Base-by-base conservation (phyloP, 108 stramenopile genomes). In the Thalassiosira profunda region DNA sequence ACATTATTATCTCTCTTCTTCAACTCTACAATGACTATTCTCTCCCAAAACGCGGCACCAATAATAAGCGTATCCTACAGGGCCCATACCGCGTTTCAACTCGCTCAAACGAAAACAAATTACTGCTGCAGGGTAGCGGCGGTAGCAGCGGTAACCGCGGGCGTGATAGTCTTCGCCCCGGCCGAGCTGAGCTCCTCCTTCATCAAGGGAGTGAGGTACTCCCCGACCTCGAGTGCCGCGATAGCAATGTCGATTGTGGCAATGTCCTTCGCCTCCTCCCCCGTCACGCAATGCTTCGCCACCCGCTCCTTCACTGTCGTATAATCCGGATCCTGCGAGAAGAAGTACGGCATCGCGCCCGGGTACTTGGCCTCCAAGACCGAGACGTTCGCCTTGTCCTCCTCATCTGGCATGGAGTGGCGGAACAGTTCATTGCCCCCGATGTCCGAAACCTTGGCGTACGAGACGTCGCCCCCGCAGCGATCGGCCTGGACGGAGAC, bases 321-420 rank as follows among this genome's bases (percentile, higher is more conserved):
- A 72, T 97, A 97, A 88, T 97, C 96, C 21, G 94, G 94, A 77
- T 97, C 93, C 56, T 97, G 96, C 20, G 82, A 79, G 81, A 94
- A 94, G 82, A 97, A 97, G 71, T 97, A 97, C 8, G 96, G 93
- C 94, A 95, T 97, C 47, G 91, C 93, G 49, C 87, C 91, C 15
- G 96, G 96, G 72, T 92, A 89, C 75, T 91, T 84, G n/a, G 71
- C 76, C 78, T 93, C 69, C 65, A 94, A 66, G 12, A 79, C 81
- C 20, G 74, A 49, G 25, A 97, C 94, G 43, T 89, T 84, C 52
- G 81, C 88, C 76, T 82, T 87, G 63, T 95, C 93, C 17, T 97
- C 96, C 40, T 91, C 94, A 74, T 95, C 96, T 40, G 96, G 96
- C 94, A 94, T 95, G 51, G 74, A 81, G 60, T 92, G 84, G 58